Evolutionary conservation across 495 filamentous ascomycete species (phyloP), one percentile per base, ranked within the genome.

Genomic region (Achaetomiella virescens): DNA sequence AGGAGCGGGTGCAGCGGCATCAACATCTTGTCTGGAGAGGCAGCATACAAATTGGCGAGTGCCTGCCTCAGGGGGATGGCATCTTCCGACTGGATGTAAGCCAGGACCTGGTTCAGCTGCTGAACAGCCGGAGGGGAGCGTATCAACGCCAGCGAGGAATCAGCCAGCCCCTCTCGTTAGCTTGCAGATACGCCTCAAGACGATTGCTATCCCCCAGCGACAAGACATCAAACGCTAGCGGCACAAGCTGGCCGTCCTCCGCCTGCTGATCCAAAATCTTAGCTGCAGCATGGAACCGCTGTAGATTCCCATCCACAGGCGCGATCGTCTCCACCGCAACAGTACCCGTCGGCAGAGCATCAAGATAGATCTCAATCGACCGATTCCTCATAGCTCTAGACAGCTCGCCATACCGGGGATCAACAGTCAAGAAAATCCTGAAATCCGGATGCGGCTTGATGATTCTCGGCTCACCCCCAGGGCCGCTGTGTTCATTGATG

Each of bases 331-430:
- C 62, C n/a, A 60, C 37, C 59, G 58, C 61, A 24, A 36, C 61
- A 4, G 49, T 38, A 8, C 15, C 53, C 2, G 58, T 66, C 3
- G 55, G 61, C 0, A 67, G 48, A 10, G 54, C 62, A 21, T 80
- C 78, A 54, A 99, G 76, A 60, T 84, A 95, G 7, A 99, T 85
- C 69, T 99, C 95, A 48, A 96, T 78, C 53, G 90, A 88, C 65
- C 95, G 81, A 68, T 99, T 99, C 50, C 95, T 80, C 95, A 99
- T 97, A 3, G 95, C 95, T 53, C 92, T 80, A 8, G 95, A 97
- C 22, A 99, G 77, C 66, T 99, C 95, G 10, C 95, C 95, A 70
- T 96, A 86, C 22, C 84, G 84, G 42, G 95, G 85, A 69, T 99
- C 92, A 77, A 96, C 88, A 3, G 91, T 97, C 59, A 99, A 70